Evolutionary conservation across 1,284 basidiomycete genomes (phyloP), one percentile per base, ranked within the genome.

Genomic region (Fistulina hepatica): DNA sequence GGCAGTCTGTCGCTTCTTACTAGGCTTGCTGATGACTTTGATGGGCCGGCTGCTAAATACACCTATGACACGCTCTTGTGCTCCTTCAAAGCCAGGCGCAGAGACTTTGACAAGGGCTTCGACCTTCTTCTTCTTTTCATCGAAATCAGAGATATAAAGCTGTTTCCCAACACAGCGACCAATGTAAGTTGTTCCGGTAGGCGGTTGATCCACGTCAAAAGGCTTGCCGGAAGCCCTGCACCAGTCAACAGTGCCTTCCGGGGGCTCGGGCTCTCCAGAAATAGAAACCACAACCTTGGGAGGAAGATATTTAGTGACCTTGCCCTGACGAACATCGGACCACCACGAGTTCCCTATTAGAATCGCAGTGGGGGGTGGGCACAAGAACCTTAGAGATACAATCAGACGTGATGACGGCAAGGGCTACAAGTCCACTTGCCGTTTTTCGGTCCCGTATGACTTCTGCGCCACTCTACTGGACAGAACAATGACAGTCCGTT

Each of bases 281-380:
- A 97, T 90, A 42, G 84, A 86, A 49, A 97, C 76, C 15, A 86
- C 80, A 44, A 94, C 81, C 38, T 81, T 73, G 19, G 92, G 92
- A 7, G 86, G 81, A 46, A 72, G 76, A 30, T 79, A 60, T 53
- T 82, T 73, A 47, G 81, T 65, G 46, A 82, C 81, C 52, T 85
- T 81, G 15, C 79, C 79, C 31, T 77, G 65, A 45, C 77, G 72
- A 39, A 77, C 68, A 51, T 84, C 77, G 40, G 80, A 76, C 88
- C 91, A 97, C 93, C 93, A 97, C 19, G 85, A 83, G 53, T 88
- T 84, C 33, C 93, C 94, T 52, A 95, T 84, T 66, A 97, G 76
- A 52, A 92, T 83, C 23, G 91, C 93, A 34, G 90, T 91, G 4
- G 93, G 93, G 37, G 92, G 93, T 2, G 94, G 94, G 54, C 92